Evolutionary conservation across 805 yeast genomes (phyloP).

Genomic region (Ogataea ganodermae): DNA sequence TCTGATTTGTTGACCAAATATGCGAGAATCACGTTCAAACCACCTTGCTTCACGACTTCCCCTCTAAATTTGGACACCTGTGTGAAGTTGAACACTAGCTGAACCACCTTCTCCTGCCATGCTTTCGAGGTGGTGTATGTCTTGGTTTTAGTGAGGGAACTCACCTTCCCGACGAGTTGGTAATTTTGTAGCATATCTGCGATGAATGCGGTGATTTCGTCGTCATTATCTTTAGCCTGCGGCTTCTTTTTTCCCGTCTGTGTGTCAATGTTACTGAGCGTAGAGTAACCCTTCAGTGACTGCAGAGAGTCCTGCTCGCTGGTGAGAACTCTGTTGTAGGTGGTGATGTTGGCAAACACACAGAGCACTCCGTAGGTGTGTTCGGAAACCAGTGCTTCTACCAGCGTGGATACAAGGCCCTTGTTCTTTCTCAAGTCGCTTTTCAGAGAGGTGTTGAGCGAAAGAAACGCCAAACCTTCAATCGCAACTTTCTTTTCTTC

Average conservation of each 20-base stretch:
- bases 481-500: conserved; percentile 28
- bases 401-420: conserved; percentile 30
- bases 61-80: conserved; percentile 29
- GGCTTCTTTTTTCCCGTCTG: conserved; percentile 29
- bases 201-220: conserved; percentile 31
- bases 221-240: conserved; percentile 32
- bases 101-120: conserved; percentile 34
- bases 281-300: conserved; percentile 41
- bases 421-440: conserved; percentile 39
- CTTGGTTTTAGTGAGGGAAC: conserved; percentile 16
- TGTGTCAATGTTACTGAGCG: conserved; percentile 28
- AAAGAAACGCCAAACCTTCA: conserved; percentile 39
- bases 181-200: conserved; percentile 25
- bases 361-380: conserved; percentile 43
- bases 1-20: conserved; percentile 40
- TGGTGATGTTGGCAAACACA: conserved; percentile 43
- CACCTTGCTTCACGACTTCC: conserved; percentile 50
- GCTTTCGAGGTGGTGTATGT: conserved; percentile 21
- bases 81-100: conserved; percentile 40
- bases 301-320: conserved; percentile 38
- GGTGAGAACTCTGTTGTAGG: conserved; percentile 31
- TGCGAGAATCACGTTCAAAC: conserved; percentile 40
- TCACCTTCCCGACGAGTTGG: conserved; percentile 22
- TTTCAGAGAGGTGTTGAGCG: conserved; percentile 38
- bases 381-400: conserved; percentile 13